These are phyloP conservation scores for Neoboletus magnificus DNA, from an alignment of 768 basidiomycete genomes.

Conservation along the genomic window DNA sequence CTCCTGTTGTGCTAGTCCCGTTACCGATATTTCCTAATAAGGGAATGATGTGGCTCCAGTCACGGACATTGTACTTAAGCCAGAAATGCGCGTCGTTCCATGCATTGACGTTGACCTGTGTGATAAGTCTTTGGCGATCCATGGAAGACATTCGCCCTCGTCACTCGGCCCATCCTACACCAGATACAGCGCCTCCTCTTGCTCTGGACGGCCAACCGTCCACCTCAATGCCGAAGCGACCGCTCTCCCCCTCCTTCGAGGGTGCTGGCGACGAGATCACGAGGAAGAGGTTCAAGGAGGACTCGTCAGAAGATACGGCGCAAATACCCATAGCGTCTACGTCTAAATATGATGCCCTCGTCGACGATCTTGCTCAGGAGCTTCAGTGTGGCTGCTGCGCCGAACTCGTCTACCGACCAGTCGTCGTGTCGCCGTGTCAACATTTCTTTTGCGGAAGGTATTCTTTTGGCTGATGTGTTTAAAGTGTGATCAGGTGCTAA, in stretches of 20 bases:
- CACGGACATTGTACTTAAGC: conserved; percentile 21
- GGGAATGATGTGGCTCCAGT: conserved; percentile 25
- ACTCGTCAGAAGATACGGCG: conserved; percentile 22
- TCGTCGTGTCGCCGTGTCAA: conserved; percentile 79
- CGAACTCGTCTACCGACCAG: conserved; percentile 77
- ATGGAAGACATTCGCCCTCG: conserved; percentile 16
- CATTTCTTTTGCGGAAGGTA: conserved; percentile 93
- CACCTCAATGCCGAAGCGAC: conserved; percentile 48
- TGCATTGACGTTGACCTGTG: conserved; percentile 17
- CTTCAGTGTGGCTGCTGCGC: conserved; percentile 86
- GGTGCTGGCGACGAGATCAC: conserved; percentile 43
- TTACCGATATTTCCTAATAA: conserved; percentile 21
- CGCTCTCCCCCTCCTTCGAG: conserved; percentile 59
- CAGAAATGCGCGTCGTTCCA: conserved; percentile 14
- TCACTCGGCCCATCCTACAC: background rate
- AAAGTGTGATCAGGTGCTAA: conserved; percentile 41
- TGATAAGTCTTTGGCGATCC: conserved; percentile 11
- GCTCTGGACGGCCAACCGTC: conserved; percentile 15
- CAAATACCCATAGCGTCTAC: conserved; percentile 13
- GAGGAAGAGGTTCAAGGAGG: conserved; percentile 62
- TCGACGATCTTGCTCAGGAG: conserved; percentile 66
- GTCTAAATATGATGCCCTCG: conserved; percentile 36
- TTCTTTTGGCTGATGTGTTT: conserved; percentile 7
- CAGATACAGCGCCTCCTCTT: conserved; percentile 3
- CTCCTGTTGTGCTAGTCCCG: background rate